Conservation (phyloP, 1,139 yeast genomes). For the Suhomyces wounanorum region DNA sequence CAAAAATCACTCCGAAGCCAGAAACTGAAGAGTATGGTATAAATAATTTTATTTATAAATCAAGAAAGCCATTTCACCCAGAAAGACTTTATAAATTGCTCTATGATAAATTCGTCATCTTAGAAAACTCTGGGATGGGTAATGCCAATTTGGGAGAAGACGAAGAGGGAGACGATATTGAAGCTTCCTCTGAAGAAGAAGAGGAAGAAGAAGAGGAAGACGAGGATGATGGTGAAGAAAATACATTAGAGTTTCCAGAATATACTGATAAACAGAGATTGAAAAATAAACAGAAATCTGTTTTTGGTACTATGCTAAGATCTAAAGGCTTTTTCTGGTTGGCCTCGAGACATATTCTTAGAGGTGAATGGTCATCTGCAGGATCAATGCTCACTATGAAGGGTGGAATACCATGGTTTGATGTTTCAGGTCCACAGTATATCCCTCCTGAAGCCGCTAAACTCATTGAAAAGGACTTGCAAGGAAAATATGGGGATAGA, state of each 20-base stretch:
- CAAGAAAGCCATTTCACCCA: conserved; percentile 48
- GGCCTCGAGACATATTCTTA: conserved; percentile 41
- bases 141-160: conserved; percentile 13
- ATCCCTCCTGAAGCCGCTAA: conserved; percentile 34
- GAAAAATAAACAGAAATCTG: conserved; percentile 35
- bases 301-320: conserved; percentile 39
- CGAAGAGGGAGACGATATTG: conserved; percentile 17
- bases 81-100: conserved; percentile 38
- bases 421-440: conserved; percentile 35
- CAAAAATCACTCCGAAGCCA: conserved; percentile 26
- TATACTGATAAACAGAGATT: conserved; percentile 25
- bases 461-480: conserved; percentile 36
- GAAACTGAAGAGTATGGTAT: conserved; percentile 46
- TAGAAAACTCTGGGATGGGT: conserved; percentile 23
- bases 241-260: conserved; percentile 23
- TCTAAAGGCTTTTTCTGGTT: conserved; percentile 51
- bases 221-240: conserved; percentile 18
- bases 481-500: conserved; percentile 44
- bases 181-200: conserved; percentile 10
- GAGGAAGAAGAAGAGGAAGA: conserved; percentile 12
- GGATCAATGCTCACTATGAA: conserved; percentile 45
- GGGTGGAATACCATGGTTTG: conserved; percentile 51
- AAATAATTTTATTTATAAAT: conserved; percentile 40
- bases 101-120: conserved; percentile 36
- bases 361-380: conserved; percentile 52